Base-by-base conservation (phyloP, 2,329 filamentous ascomycete genomes). In the Purpureocillium lavendulum region DNA sequence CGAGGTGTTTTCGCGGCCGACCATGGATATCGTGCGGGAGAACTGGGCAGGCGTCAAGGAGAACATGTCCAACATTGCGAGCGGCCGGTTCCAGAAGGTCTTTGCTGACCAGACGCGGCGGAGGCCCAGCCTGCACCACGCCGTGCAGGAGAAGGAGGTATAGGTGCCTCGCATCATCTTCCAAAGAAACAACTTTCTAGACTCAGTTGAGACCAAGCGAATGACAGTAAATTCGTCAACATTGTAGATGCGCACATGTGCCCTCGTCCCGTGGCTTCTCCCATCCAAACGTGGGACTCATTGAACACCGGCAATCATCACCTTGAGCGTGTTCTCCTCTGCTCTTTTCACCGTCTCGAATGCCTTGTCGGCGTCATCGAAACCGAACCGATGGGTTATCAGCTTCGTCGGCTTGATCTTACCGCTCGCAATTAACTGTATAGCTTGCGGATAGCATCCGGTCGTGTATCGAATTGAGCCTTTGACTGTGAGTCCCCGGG, bases 1-100 rank as follows among this genome's bases (percentile, higher is more conserved):
- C 44, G 62, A 76, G 30, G 64, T 85, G 15, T 84, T 85, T 55
- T 68, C 72, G 36, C 68, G 73, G 44, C 80, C 81, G 0, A 85
- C 81, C 0, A 62, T 64, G 32, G 71, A 80, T 33, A 67, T 84
- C 33, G 78, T 84, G 0, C 65, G 61, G 41, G 67, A 80, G 62
- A 84, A 83, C 51, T 60, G 53, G 59, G 53, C 55, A 7, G 52
- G 53, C 21, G 56, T 56, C 2, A 59, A 54, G 51, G 50, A 60
- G 35, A 62, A 52, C 1, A 46, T 54, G 10, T 40, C 31, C 2
- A 49, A 60, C 12, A 29, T 60, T 7, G 45, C 35, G 14, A 39
- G 40, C 8, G 44, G 45, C 4, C 50, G 46, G 3, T 52, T 55
- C 39, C 36, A 36, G 9, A 51, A 53, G 42, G 48, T 53, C 4